Percentiles rank a stretch among this genome's conserved stretches.
These are phyloP conservation scores for Antrodiella citrinella DNA, from an alignment of 768 basidiomycete genomes.

Conservation along the genomic window DNA sequence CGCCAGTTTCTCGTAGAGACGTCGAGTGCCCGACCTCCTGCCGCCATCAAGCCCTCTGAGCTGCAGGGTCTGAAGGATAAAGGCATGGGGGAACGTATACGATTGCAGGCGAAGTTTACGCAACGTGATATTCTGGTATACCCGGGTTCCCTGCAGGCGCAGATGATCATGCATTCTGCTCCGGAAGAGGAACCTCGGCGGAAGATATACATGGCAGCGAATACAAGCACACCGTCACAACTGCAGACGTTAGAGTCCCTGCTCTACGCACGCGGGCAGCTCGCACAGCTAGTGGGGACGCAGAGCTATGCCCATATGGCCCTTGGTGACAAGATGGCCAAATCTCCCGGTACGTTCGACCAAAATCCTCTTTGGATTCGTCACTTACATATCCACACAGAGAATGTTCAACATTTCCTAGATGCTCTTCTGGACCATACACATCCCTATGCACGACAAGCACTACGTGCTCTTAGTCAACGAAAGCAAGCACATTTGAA, in stretches of 20 bases:
- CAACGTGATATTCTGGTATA: constrained; percentile 71
- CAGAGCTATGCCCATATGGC: constrained; percentile 83
- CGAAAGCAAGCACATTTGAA: constrained; percentile 72
- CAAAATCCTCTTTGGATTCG: constrained; percentile 1
- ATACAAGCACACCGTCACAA: constrained; percentile 68
- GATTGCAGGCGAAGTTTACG: constrained; percentile 70
- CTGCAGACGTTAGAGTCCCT: constrained; percentile 72
- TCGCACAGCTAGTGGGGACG: constrained; percentile 79
- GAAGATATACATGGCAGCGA: constrained; percentile 75
- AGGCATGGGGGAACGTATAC: constrained; percentile 66
- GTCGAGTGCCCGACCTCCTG: constrained; percentile 53
- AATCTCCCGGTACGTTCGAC: constrained; percentile 62
- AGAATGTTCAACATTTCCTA: constrained; percentile 84
- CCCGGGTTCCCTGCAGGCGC: constrained; percentile 83
- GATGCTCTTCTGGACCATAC: constrained; percentile 76
- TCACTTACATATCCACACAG: constrained; percentile 26
- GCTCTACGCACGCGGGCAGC: constrained; percentile 67
- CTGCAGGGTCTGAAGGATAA: constrained; percentile 67
- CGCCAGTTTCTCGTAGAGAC: constrained; percentile 75
- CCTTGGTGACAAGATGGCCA: constrained; percentile 94
- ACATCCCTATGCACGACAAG: constrained; percentile 64
- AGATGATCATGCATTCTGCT: constrained; percentile 88
- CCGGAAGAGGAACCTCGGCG: constrained; percentile 77
- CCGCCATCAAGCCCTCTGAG: constrained; percentile 60
- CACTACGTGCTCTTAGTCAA: constrained; percentile 55